Percentiles rank a stretch among this genome's conserved stretches.
phyloP scores from a whole-genome alignment of 2,329 filamentous ascomycete species.

The Microdochium trichocladiopsis region DNA sequence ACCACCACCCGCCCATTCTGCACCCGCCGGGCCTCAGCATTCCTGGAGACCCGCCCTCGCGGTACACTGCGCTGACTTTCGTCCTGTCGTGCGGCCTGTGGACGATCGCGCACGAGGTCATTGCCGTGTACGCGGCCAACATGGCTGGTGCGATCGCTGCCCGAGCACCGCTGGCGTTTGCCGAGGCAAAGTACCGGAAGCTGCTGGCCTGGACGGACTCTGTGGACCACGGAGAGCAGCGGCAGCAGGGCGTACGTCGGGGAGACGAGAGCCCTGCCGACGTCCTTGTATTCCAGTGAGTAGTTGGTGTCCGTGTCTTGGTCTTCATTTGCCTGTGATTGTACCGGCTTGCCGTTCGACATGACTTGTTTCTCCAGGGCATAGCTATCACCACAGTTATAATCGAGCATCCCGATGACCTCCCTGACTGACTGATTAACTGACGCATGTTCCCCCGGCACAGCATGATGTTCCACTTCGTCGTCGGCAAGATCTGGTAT shows the following conservation, averaged over 20 bases:
- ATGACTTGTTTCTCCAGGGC: too few species aligned
- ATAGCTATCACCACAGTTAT: too few species aligned
- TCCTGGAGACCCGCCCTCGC: neutral
- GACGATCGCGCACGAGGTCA: constrained; percentile 6
- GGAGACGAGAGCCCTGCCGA: neutral
- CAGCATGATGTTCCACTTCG: constrained; percentile 7
- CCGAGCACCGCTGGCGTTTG: constrained; percentile 4
- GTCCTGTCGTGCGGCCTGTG: constrained; percentile 7
- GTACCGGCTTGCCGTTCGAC: too few species aligned
- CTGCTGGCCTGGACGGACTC: constrained; percentile 11
- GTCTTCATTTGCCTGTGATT: neutral
- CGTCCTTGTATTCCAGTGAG: constrained; percentile 8
- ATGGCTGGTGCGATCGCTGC: neutral
- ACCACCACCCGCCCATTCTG: neutral
- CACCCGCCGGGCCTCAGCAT: constrained; percentile 5
- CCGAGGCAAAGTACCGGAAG: constrained; percentile 8
- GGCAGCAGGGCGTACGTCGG: neutral
- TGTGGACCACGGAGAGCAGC: neutral
- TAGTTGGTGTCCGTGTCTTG: neutral
- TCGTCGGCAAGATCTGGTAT: constrained; percentile 9
- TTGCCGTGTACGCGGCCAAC: neutral
- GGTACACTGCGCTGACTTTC: constrained; percentile 10
- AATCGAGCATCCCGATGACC: neutral
- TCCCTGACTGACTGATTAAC: neutral
- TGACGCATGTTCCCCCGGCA: neutral